Evolutionary conservation across 2,329 filamentous ascomycete genomes (phyloP), one percentile per base, ranked within the genome.

Genomic region (Fusarium sp.): DNA sequence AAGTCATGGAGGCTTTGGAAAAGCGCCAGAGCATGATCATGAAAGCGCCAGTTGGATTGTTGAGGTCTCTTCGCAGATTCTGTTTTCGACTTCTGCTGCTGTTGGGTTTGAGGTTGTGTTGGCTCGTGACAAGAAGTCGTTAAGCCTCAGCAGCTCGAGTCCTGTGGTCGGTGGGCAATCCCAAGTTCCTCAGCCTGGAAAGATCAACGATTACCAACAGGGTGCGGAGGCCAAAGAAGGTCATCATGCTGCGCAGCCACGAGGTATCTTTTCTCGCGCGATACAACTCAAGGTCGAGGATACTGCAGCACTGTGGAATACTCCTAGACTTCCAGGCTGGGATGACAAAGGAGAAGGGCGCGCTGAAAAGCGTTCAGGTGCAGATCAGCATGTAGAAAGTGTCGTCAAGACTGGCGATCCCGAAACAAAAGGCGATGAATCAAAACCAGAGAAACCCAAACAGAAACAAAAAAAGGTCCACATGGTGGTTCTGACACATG

Each of bases 401-500:
- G 67, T 78, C 30, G 78, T 79, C 24, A 77, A 83, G 57, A 82
- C 81, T 18, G 82, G 78, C 18, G 77, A 81, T 41, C 62, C 77
- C 68, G 80, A 78, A 68, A 78, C 76, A 50, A 56, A 77, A 30
- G 66, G 78, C 59, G 75, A 77, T 59, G 67, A 70, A 30, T 60
- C 59, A 59, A 74, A 73, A 48, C 17, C 62, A 26, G 50, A 48
- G 18, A 65, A 68, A 11, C 87, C 84, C 72, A 92, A 91, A 80
- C 88, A 89, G 72, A 93, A 91, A 80, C 88, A 88, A 75, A 94
- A 94, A 83, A 96, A 92, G 74, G 87, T 99, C 5, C 96, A 99
- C 80, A 85, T 99, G 47, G 96, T 99, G 30, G 87, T 99, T 39
- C 84, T 99, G 56, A 98, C 96, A 0, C 96, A 99, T 84, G 96